These are phyloP conservation scores for Phaeosphaeria sp. DNA, from an alignment of 2,329 filamentous ascomycete species.

Conservation along the genomic window DNA sequence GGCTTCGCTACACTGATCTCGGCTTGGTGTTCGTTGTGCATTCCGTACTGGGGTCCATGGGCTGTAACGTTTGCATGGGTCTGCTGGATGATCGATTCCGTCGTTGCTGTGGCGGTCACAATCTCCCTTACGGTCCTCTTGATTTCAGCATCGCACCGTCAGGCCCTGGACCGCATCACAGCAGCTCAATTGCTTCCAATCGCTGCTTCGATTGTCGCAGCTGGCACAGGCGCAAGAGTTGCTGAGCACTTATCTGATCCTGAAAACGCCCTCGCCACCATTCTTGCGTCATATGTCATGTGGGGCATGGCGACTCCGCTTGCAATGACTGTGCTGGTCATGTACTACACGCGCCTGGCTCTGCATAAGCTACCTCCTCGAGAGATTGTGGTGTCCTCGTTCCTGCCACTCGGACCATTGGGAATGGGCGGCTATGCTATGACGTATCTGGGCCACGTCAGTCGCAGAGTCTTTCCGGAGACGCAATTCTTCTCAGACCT, in stretches of 20 bases:
- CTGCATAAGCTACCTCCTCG: slow-evolving; percentile 70
- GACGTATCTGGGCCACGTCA: slow-evolving; percentile 56
- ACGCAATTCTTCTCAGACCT: slow-evolving; percentile 47
- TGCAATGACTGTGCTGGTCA: slow-evolving; percentile 67
- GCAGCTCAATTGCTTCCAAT: slow-evolving; percentile 72
- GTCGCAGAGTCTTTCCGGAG: slow-evolving; percentile 50
- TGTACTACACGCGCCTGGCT: slow-evolving; percentile 74
- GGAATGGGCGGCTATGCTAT: slow-evolving; percentile 71
- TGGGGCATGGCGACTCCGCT: slow-evolving; percentile 71
- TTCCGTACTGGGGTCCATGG: slow-evolving; percentile 66
- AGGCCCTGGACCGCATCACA: slow-evolving; percentile 59
- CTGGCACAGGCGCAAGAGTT: slow-evolving; percentile 69
- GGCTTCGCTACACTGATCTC: slow-evolving; percentile 72
- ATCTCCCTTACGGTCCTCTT: slow-evolving; percentile 60
- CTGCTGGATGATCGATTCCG: slow-evolving; percentile 59
- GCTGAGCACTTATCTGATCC: slow-evolving; percentile 65
- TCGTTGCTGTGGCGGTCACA: slow-evolving; percentile 53
- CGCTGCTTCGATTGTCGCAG: slow-evolving; percentile 69
- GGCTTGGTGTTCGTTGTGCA: slow-evolving; percentile 67
- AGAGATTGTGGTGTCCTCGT: slow-evolving; percentile 72
- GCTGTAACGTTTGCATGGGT: slow-evolving; percentile 56
- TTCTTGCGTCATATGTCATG: slow-evolving; percentile 71
- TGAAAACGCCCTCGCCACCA: slow-evolving; percentile 64
- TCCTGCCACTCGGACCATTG: slow-evolving; percentile 71
- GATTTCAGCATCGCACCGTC: slow-evolving; percentile 53